Percentiles rank a stretch among this genome's conserved stretches.
phyloP scores from a whole-genome alignment of 106 monocot species.

The Dioscorea zingiberensis region DNA sequence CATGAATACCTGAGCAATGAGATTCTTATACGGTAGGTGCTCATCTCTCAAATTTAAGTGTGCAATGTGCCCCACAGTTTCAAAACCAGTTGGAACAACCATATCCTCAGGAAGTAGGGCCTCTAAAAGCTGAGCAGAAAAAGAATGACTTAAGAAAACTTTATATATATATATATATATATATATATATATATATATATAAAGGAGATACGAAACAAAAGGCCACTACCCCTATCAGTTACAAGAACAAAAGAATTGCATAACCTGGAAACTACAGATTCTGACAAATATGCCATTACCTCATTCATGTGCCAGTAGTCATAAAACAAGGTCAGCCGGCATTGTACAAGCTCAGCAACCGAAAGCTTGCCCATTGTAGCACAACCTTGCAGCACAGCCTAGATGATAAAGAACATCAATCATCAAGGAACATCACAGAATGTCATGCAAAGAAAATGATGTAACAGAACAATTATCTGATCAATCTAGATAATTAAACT shows the following conservation, averaged over 20 bases:
- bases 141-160: not conserved
- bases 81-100: constrained; percentile 76
- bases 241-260: too few species aligned
- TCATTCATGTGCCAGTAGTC: constrained; percentile 90
- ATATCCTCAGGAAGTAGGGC: constrained; percentile 68
- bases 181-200: too few species aligned
- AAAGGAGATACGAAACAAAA: too few species aligned
- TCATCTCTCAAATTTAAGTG: constrained; percentile 91
- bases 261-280: too few species aligned
- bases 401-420: constrained; percentile 6
- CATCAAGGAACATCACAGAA: too few species aligned
- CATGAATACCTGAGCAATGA: constrained; percentile 72
- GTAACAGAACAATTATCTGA: too few species aligned
- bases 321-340: constrained; percentile 76
- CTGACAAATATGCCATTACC: constrained; percentile 24
- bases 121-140: constrained; percentile 51
- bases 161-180: too few species aligned
- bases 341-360: constrained; percentile 57
- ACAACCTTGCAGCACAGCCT: constrained; percentile 53
- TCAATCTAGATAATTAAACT: too few species aligned
- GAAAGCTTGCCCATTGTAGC: constrained; percentile 6
- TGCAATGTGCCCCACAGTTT: constrained; percentile 92
- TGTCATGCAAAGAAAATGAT: too few species aligned
- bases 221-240: too few species aligned
- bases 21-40: constrained; percentile 72